A percentile compares a stretch with the other conserved stretches of the same genome.
Conservation (phyloP, 2,329 filamentous ascomycete species). For the Passalora sequoiae region DNA sequence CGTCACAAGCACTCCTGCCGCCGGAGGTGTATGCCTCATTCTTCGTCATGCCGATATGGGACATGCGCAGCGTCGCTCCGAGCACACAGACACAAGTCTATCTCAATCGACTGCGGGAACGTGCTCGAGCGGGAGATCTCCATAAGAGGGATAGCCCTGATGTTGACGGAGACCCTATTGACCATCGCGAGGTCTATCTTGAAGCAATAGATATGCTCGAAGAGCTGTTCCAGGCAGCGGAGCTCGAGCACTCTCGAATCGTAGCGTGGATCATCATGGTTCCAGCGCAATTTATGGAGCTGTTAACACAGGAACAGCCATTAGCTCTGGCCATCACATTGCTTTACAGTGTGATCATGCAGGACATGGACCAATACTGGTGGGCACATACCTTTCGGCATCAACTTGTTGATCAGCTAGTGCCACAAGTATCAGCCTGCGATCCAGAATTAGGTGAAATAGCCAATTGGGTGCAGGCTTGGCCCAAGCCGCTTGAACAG, state of each 20-base stretch:
- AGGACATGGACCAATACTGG: conserved; percentile 15
- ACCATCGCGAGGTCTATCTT: conserved; percentile 9
- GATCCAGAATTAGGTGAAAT: conserved; percentile 18
- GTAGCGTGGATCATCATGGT: conserved; percentile 16
- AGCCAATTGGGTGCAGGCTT: conserved; percentile 12
- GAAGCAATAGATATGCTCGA: conserved; percentile 15
- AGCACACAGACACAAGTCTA: conserved; percentile 6
- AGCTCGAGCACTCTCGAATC: conserved; percentile 14
- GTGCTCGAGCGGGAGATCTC: conserved; percentile 5
- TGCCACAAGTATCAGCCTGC: conserved; percentile 9
- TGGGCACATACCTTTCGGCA: conserved; percentile 14
- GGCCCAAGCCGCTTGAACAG: not conserved
- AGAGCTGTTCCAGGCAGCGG: conserved; percentile 7
- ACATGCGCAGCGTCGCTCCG: conserved; percentile 1
- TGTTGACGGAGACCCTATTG: not conserved
- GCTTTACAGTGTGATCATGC: conserved; percentile 14
- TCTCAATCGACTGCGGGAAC: conserved; percentile 13
- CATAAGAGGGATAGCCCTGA: not conserved
- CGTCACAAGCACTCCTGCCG: conserved; percentile 13
- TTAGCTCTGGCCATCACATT: conserved; percentile 16
- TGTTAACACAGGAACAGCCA: conserved; percentile 8
- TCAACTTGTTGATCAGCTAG: conserved; percentile 17
- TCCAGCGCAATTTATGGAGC: conserved; percentile 15
- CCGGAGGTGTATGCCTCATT: conserved; percentile 13
- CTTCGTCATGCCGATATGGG: conserved; percentile 16